Evolutionary conservation across 129 eudicot species (phyloP), one percentile per base, ranked within the genome.

Genomic region (Flaveria robusta): DNA sequence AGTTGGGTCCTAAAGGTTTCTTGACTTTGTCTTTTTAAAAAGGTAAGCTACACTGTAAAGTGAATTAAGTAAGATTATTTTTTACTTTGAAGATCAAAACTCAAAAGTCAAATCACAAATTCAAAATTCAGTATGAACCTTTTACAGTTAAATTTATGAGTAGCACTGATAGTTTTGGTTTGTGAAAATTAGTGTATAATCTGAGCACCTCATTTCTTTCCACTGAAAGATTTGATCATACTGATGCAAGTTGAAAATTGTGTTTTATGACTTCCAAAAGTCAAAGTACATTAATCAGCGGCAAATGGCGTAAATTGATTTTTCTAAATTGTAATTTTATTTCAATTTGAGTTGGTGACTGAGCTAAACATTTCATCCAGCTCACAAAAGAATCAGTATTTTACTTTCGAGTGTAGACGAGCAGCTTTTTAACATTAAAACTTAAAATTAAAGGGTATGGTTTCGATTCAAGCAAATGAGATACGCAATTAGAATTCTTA

Each of bases 391-490:
- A 54, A 15, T 52, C n/a, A 9, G 49, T 13, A 37, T 5, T 54
- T 7, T 9, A 1, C 42, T 23, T 72, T 15, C 0, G 1, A 0
- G 52, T 39, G 9, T 34, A 11, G 41, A 41, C 41, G 56, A 70
- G 74, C 12, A 19, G 13, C 29, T 50, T 37, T 71, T 16, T 50
- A 34, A 2, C 7, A 7, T 34, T 34, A 5, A 34, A 34, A 34
- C 0, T 10, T 31, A 22, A 52, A 4, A 34, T 71, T n/a, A 18
- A 34, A 12, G 22, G 13, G 42, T 31, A 51, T 34, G 66, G 66
- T 19, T 52, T 34, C 9, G 29, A 52, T n/a, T 16, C 26, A 51
- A 50, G 66, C 11, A 71, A 71, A 71, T n/a, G n/a, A 71, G 46
- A 51, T 51, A 29, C 1, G n/a, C 7, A 69, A 7, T 5, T 31